Conservation (phyloP, 1,139 yeast genomes). For the Magnusiomyces fungicola region DNA sequence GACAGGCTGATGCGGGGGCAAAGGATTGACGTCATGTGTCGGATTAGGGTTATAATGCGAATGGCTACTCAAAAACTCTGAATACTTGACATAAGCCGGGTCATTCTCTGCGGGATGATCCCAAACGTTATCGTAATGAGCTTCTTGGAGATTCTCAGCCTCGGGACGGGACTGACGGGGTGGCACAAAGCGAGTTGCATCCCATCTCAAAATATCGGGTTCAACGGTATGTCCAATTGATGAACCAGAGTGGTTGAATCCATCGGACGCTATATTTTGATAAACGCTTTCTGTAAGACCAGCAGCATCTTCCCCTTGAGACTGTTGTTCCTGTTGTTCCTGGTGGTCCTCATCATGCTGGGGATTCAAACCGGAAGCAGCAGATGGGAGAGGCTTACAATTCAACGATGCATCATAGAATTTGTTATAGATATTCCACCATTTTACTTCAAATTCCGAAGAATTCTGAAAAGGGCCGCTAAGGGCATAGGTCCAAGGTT, state of each 20-base stretch:
- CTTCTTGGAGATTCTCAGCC: slow-evolving; percentile 30
- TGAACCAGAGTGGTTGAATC: not conserved
- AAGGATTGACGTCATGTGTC: not conserved
- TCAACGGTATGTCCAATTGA: slow-evolving; percentile 20
- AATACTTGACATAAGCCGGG: slow-evolving; percentile 1
- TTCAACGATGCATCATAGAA: slow-evolving; percentile 28
- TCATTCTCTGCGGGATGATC: slow-evolving; percentile 18
- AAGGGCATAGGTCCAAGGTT: slow-evolving; percentile 60
- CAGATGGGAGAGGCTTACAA: slow-evolving; percentile 3
- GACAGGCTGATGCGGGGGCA: slow-evolving; percentile 7
- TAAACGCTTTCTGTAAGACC: not conserved
- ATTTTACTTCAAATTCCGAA: slow-evolving; percentile 24
- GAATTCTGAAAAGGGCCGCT: slow-evolving; percentile 13
- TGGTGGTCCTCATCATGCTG: not conserved
- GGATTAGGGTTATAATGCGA: slow-evolving; percentile 9
- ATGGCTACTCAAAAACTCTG: not conserved
- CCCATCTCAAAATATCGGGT: slow-evolving; percentile 35
- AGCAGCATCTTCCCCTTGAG: not conserved
- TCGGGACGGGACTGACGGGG: slow-evolving; percentile 37
- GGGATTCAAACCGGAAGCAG: not conserved
- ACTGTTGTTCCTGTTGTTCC: not conserved
- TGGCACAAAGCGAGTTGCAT: slow-evolving; percentile 38
- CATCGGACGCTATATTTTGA: not conserved
- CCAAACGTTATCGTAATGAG: slow-evolving; percentile 26
- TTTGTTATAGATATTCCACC: slow-evolving; percentile 43